Evolutionary conservation across 495 filamentous ascomycete genomes (phyloP).

Genomic region (Viridothelium virens): DNA sequence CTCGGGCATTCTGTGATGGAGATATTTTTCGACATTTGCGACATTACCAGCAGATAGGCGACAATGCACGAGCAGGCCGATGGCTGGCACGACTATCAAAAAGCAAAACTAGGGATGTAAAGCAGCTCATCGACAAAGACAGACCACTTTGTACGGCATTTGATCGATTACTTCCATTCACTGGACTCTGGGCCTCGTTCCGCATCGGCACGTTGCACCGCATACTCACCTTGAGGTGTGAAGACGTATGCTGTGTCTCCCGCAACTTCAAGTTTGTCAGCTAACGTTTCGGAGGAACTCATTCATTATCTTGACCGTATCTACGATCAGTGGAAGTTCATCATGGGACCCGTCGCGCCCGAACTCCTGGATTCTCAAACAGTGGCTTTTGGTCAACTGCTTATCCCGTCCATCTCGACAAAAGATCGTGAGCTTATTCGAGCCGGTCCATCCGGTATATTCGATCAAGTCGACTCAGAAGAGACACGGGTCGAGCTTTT

Average conservation of each 20-base stretch:
- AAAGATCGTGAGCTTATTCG: no score
- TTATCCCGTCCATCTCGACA: not conserved
- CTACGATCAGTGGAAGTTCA: not conserved
- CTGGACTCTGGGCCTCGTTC: not conserved
- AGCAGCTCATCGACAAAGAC: not conserved
- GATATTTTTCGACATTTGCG: conserved; percentile 4
- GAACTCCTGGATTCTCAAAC: not conserved
- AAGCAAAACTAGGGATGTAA: not conserved
- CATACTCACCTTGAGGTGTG: conserved; percentile 7
- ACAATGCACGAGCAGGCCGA: not conserved
- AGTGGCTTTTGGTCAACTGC: not conserved
- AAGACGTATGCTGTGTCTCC: not conserved
- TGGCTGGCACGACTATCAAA: conserved; percentile 4
- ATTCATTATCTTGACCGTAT: not conserved
- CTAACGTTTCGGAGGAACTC: not conserved
- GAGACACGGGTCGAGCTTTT: not conserved
- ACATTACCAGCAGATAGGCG: not conserved
- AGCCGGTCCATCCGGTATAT: no score
- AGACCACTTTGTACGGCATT: not conserved
- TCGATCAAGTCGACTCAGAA: not conserved
- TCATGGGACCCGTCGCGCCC: not conserved
- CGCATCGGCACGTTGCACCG: conserved; percentile 5
- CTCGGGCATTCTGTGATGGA: conserved; percentile 2
- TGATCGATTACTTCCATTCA: not conserved
- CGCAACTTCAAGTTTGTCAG: no score